Evolutionary conservation across 306 rosid species (phyloP), one percentile per base, ranked within the genome.

Genomic region (Fragaria iinumae): DNA sequence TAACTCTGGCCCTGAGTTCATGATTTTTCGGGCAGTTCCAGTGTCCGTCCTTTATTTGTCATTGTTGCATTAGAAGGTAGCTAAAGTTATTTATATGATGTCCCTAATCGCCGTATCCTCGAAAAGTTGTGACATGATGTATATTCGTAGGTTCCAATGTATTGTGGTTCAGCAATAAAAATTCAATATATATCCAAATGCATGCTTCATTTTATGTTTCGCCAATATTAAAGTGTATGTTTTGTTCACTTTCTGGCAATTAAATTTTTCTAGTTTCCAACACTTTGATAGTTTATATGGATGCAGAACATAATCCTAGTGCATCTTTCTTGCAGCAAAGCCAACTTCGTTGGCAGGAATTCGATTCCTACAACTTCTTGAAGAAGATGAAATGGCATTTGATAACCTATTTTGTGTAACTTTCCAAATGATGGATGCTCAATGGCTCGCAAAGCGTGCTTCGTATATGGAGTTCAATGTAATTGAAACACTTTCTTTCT

Each of bases 391-490:
- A 79, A 84, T 81, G 97, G 96, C 97, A 69, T 95, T 92, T 81
- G 99, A 95, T 77, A 80, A 83, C 79, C 91, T 95, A 27, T 95
- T 67, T 70, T 92, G 99, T 77, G 81, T 92, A 48, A 90, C 97
- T 70, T 95, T 89, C 80, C 91, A 81, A 82, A 88, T 92, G 96
- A 90, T 95, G 97, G 99, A 95, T 86, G 96, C 92, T 63, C 97
- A 92, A 71, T 95, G 99, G 99, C 93, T 95, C 11, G 93, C 97
- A 27, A 90, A 82, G 82, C 93, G 89, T n/a, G 97, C 99, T 39
- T 83, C 99, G 0, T 95, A 95, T 72, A 90, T 95, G 99, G 92
- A 92, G 43, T 95, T 95, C 84, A 95, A 95, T 62, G 99, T 95
- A 92, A 83, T 72, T 53, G 2, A 53, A 20, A 53, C 25, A 52